Evolutionary conservation across 108 stramenopile genomes (phyloP), one percentile per base, ranked within the genome.

Genomic region (Nitzschia palea): DNA sequence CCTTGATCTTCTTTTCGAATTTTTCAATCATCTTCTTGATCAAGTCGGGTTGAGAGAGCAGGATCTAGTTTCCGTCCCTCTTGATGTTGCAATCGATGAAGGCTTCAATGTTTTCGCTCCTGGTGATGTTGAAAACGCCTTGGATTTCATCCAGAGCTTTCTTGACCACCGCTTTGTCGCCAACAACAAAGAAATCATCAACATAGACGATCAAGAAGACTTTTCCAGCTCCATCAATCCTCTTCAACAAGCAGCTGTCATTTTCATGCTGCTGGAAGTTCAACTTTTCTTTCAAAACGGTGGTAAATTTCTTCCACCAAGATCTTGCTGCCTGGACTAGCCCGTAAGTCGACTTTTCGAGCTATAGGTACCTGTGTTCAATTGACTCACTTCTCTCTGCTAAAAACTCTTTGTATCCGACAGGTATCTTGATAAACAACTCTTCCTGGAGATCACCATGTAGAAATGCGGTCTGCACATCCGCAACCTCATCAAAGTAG

Each of bases 401-500:
- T n/a, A n/a, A n/a, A n/a, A n/a, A n/a, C n/a, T n/a, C n/a, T n/a
- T n/a, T n/a, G n/a, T n/a, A n/a, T n/a, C n/a, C n/a, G n/a, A n/a
- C n/a, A n/a, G n/a, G n/a, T n/a, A n/a, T n/a, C n/a, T n/a, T n/a
- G n/a, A n/a, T n/a, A n/a, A n/a, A n/a, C n/a, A n/a, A n/a, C n/a
- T 40, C 37, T 40, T 40, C 73, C 3, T 74, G 57, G 23, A 74
- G 23, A 26, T 68, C 58, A 3, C 73, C 73, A 29, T 60, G 29
- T 43, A 74, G 55, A 62, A 74, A 40, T 40, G 37, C 37, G 37
- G 10, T 10, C 37, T 40, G 10, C 6, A 40, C 37, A 40, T 40
- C 37, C 14, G n/a, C n/a, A 22, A 23, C 5, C n/a, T n/a, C 15
- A 6, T 5, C 48, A 17, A 6, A 6, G 14, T 6, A 50, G n/a